Base-by-base conservation (phyloP, 2,329 filamentous ascomycete genomes). In the Pseudogymnoascus destructans region DNA sequence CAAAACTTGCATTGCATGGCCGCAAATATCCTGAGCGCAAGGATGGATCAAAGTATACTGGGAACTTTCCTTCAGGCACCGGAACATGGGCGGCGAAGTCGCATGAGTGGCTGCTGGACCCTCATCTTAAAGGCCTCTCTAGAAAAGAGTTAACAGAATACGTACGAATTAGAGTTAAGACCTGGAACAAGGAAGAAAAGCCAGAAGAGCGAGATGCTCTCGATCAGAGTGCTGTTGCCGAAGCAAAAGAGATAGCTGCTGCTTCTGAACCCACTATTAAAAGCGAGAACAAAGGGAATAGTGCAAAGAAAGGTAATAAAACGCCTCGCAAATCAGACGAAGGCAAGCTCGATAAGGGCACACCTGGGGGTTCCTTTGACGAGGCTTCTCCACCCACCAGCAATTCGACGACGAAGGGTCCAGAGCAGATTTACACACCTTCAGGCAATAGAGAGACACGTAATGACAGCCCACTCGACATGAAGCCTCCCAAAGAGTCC, bases 11-110 rank as follows among this genome's bases (percentile, higher is more conserved):
- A 1, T 73, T 85, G 1, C 78, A 81, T 23, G 84, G 80, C 1
- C 75, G 80, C 5, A 77, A 83, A 35, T 77, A 81, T 63, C 70
- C 72, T 0, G 70, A 72, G 55, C 79, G 75, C 46, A 74, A 76
- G 19, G 65, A 70, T 2, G 79, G 79, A 10, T 73, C 67, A 30
- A 64, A 77, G 9, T 65, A 71, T 2, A 71, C 83, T 25, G 71
- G 74, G 5, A 66, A 72, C 38, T 70, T 73, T 25, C 80, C 80
- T 1, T 75, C 78, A 2, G 81, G 80, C 0, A 78, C 80, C 1
- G 80, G 80, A 19, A 80, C 79, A 57, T 82, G 79, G 66, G 84
- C 80, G 81, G 79, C 84, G 21, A 83, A 80, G 0, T 84, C 84
- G 63, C 78, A 82, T 59, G 73, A 78, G 17, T 74, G 84, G 27